Base-by-base conservation (phyloP, 306 rosid species). In the Glycine tomentella region DNA sequence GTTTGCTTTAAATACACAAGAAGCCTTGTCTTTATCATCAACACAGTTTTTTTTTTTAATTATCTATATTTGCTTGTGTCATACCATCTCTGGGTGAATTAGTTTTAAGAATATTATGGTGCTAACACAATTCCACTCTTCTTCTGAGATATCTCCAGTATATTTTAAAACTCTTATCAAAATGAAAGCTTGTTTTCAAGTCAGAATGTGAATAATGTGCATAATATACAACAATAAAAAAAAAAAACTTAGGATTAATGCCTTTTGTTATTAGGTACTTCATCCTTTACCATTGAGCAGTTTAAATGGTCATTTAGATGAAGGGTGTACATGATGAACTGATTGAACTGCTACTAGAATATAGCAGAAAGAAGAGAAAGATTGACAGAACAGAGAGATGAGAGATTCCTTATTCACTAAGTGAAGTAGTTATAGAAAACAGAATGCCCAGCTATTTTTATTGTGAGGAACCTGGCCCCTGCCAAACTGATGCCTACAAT, bases 21-120 rank as follows among this genome's bases (percentile, higher is more conserved):
- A 36, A 5, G 14, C 51, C 53, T 40, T 80, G 40, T 63, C 67
- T 50, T 44, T n/a, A 15, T 36, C 72, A 34, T 69, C 68, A 69
- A 40, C 42, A 33, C 31, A 58, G 8, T 3, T 49, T 20, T 53
- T 0, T n/a, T 20, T 42, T 55, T 52, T n/a, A n/a, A 52, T 52
- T 56, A 12, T 62, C 36, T 52, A 25, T 68, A 25, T 56, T 57
- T 57, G 9, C 42, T 16, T 75, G 16, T 65, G 53, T 50, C 71
- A 45, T 56, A 34, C 9, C 44, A 13, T 46, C 16, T 76, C 59
- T 48, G 8, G 68, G 46, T 12, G 31, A 56, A 65, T 20, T 49
- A 15, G 34, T 55, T 75, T 64, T 8, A 6, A 45, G 53, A 67
- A 36, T 33, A 13, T 13, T 52, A 13, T 55, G 7, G 15, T 57